Evolutionary conservation across 192 early-diverging fungal species (phyloP), one percentile per base, ranked within the genome.

Genomic region (Umbelopsis sp.): DNA sequence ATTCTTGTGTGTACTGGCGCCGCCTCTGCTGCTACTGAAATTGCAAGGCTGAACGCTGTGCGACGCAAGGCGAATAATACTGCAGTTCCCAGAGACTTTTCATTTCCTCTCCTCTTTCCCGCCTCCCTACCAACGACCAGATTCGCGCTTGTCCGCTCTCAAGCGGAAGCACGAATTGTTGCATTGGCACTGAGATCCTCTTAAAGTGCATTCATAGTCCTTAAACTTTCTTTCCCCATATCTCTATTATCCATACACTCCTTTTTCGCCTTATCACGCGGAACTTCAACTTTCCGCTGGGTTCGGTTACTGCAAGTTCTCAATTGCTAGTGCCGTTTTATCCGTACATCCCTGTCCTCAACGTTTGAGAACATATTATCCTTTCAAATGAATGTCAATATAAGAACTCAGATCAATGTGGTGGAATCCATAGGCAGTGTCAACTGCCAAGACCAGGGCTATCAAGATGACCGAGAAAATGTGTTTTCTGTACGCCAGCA

Each of bases 131-230:
- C 31, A 32, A 62, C 56, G 56, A 62, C 56, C 56, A 32, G 29
- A 32, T 62, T 62, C 56, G 56, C 26, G 56, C 56, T 62, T 62
- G 26, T 62, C 56, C 56, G 56, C 56, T 62, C 56, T 26, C 56
- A 17, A 34, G 56, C 56, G 56, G 56, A 36, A 62, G 56, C 56
- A 62, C 56, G 56, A 62, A 62, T 62, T 36, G 16, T 62, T 32
- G 56, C 56, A 62, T 34, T 62, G 26, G 56, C 26, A 32, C 56
- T 34, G 29, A 34, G 29, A 25, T 31, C 56, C 32, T 34, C 31
- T 14, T 26, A 62, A 34, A 32, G 56, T 62, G 56, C 56, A 20
- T 34, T 62, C 47, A 34, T 62, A 62, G 56, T 34, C 20, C 56
- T 62, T 53, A 24, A 53, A 41, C 38, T 41, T 4, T 22, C 52